Conservation (phyloP, 345 rosid genomes). For the Odontarrhena argentea region DNA sequence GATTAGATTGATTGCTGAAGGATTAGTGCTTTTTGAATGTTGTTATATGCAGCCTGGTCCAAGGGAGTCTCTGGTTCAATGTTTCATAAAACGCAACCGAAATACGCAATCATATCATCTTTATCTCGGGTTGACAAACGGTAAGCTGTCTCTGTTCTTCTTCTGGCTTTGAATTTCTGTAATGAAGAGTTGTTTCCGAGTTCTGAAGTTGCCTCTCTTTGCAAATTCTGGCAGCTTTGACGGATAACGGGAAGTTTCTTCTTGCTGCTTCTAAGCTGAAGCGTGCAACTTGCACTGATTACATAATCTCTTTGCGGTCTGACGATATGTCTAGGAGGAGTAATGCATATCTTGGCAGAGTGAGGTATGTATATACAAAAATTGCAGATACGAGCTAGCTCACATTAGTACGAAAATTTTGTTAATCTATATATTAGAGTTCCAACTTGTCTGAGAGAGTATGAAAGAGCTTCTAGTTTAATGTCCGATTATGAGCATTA, state of each 20-base stretch:
- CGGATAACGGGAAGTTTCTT: slow-evolving; percentile 71
- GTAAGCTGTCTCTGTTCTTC: slow-evolving; percentile 44
- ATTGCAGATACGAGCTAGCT: background rate
- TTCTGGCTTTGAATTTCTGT: background rate
- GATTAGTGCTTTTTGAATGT: slow-evolving; percentile 9
- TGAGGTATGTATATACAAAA: slow-evolving; percentile 47
- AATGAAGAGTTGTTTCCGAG: background rate
- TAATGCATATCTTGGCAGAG: slow-evolving; percentile 57
- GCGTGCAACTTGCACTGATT: slow-evolving; percentile 71
- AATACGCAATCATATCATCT: slow-evolving; percentile 61
- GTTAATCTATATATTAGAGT: background rate
- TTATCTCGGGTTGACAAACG: slow-evolving; percentile 62
- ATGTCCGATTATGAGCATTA: background rate
- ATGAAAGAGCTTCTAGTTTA: background rate
- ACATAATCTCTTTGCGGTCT: slow-evolving; percentile 51
- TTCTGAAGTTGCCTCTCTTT: background rate
- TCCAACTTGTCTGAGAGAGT: background rate
- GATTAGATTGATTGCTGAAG: background rate
- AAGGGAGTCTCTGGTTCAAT: slow-evolving; percentile 57
- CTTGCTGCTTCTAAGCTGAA: slow-evolving; percentile 69
- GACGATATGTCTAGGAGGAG: slow-evolving; percentile 51
- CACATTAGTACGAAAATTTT: background rate
- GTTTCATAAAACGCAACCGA: slow-evolving; percentile 64
- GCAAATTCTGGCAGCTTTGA: slow-evolving; percentile 47
- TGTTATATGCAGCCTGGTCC: slow-evolving; percentile 70